Evolutionary conservation across 495 filamentous ascomycete species (phyloP).

Genomic region (Neurospora intermedia): DNA sequence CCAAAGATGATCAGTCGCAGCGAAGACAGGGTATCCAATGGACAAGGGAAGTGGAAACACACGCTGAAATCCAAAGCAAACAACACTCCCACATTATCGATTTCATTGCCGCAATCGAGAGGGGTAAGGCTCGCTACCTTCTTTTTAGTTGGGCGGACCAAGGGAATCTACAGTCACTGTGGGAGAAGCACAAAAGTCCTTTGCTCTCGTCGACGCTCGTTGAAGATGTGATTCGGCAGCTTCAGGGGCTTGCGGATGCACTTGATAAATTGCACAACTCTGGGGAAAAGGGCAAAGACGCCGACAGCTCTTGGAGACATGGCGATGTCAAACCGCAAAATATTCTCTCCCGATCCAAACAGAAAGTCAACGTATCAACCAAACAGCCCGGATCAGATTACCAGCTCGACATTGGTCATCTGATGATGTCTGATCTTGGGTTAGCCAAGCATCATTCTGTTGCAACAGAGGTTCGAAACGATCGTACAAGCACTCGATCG

Average conservation of each 20-base stretch:
- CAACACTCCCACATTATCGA: conserved; percentile 8
- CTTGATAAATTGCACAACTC: conserved; percentile 6
- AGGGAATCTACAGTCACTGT: conserved; percentile 11
- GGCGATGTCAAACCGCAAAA: conserved; percentile 25
- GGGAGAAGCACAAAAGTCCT: conserved; percentile 1
- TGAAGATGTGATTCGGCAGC: conserved; percentile 5
- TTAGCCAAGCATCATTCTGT: too few species aligned
- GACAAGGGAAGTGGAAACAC: neutral
- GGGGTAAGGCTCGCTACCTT: neutral
- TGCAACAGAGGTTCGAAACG: too few species aligned
- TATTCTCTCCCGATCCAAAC: conserved; percentile 8
- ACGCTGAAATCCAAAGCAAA: neutral
- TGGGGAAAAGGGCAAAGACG: neutral
- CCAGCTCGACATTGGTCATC: too few species aligned
- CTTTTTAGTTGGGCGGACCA: conserved; percentile 14
- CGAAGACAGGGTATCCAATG: neutral
- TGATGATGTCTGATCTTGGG: too few species aligned
- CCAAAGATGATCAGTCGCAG: neutral
- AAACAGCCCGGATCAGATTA: neutral
- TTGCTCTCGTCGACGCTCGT: neutral
- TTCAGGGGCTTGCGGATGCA: conserved; percentile 11
- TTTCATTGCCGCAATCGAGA: conserved; percentile 9
- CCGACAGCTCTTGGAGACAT: conserved; percentile 5
- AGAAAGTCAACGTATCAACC: neutral
- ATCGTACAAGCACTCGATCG: too few species aligned